These are phyloP conservation scores for Firmiana major DNA, from an alignment of 345 rosid genomes.

Conservation along the genomic window DNA sequence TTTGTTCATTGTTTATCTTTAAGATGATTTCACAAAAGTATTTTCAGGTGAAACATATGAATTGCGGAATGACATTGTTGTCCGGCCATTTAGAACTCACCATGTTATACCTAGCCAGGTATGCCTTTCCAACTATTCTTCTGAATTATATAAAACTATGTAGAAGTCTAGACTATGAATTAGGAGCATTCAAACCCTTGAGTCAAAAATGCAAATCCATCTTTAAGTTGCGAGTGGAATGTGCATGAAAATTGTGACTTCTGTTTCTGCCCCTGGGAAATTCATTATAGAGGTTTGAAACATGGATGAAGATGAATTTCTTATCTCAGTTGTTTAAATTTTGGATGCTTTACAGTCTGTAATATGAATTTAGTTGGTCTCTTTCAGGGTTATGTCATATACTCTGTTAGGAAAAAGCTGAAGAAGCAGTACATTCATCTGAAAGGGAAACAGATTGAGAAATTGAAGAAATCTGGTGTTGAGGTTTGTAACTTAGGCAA, in stretches of 20 bases:
- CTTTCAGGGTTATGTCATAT: conserved; percentile 80
- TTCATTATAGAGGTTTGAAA: background rate
- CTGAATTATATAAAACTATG: background rate
- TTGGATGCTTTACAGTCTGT: conserved; percentile 1
- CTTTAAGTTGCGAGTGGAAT: background rate
- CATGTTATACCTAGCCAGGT: conserved; percentile 97
- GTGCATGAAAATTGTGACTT: background rate
- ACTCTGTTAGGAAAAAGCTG: conserved; percentile 81
- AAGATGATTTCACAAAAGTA: background rate
- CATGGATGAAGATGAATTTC: background rate
- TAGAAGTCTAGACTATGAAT: background rate
- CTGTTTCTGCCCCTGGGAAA: background rate
- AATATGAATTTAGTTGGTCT: conserved; percentile 15
- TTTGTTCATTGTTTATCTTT: background rate
- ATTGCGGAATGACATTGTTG: conserved; percentile 76
- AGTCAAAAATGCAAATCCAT: background rate
- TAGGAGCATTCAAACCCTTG: background rate
- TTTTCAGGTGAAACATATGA: conserved; percentile 87
- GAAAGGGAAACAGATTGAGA: conserved; percentile 92
- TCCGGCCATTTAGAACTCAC: conserved; percentile 77
- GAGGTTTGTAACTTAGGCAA: conserved; percentile 42
- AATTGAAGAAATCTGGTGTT: conserved; percentile 81
- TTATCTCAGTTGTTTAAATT: background rate
- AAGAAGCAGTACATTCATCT: conserved; percentile 84
- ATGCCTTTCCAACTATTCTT: conserved; percentile 4